Base-by-base conservation (phyloP, 805 yeast genomes). In the Starmerella tilneyi region DNA sequence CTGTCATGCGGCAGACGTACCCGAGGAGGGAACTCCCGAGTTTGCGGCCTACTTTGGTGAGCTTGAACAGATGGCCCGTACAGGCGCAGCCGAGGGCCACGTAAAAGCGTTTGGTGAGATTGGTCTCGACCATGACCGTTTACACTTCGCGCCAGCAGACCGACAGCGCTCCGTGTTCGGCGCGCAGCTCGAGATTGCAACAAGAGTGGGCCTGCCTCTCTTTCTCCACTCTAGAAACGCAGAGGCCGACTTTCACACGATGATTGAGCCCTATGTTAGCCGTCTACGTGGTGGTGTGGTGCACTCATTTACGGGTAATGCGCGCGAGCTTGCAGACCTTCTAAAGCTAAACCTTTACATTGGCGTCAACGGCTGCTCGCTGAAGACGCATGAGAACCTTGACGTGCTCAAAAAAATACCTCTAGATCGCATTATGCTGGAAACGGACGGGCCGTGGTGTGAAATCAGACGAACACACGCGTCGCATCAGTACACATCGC, bases 361-460 rank as follows among this genome's bases (percentile, higher is more conserved):
- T 42, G 86, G 97, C 33, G 69, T 92, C 48, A 92, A 92, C 61
- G 98, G 98, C 4, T 92, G 97, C 58, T 86, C 97, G 1, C 71
- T 92, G 53, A 82, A 81, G 57, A 76, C 84, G 0, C 75, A 75
- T 46, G 86, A 81, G 51, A 85, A 83, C 57, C 63, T 86, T 12
- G 69, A 71, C 22, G 85, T 79, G 20, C 84, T 79, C 0, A 64
- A 66, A 33, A 56, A 60, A 20, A 73, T 92, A n/a, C 97, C 97
- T 0, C 56, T 77, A 8, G 75, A 78, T 4, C 73, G 70, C 56
- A 61, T 92, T 34, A 63, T 89, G 71, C 73, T 92, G 9, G 99
- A 92, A 60, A 89, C 96, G 0, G 98, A 92, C 64, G 86, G 96
- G 3, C 98, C 99, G 1, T 92, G 98, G 98, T 92, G 99, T 66